Percentiles rank a stretch among this genome's conserved stretches.
Conservation (phyloP, 495 filamentous ascomycete species). For the Lasiosphaeria ovina region DNA sequence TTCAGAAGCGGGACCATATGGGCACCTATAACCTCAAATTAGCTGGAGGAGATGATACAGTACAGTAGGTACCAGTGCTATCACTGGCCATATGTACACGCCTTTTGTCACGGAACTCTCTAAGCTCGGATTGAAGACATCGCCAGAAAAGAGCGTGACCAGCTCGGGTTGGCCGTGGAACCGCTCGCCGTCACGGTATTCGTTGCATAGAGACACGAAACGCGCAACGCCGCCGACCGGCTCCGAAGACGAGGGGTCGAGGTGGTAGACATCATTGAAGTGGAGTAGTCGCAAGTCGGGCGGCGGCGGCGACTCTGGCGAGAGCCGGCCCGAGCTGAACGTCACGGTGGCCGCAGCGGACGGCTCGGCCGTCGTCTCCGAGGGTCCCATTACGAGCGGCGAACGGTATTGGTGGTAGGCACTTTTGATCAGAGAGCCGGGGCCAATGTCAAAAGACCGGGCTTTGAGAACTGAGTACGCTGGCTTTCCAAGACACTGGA, state of each 20-base stretch:
- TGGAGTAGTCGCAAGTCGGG: slow-evolving; percentile 80
- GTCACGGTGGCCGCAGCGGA: slow-evolving; percentile 37
- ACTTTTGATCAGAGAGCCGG: no score
- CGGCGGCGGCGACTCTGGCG: slow-evolving; percentile 23
- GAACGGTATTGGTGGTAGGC: background rate
- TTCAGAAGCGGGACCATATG: slow-evolving; percentile 93
- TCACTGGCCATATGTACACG: slow-evolving; percentile 7
- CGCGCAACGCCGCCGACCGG: slow-evolving; percentile 76
- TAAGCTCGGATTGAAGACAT: slow-evolving; percentile 86
- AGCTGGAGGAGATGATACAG: slow-evolving; percentile 24
- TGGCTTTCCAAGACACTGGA: no score
- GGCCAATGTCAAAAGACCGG: no score
- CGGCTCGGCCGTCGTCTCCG: background rate
- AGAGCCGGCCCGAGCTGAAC: slow-evolving; percentile 48
- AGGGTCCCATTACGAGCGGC: background rate
- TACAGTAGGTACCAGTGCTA: background rate
- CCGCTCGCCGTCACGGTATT: slow-evolving; percentile 61
- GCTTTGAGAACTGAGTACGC: no score
- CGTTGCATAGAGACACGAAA: slow-evolving; percentile 72
- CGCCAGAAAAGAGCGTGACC: slow-evolving; percentile 83
- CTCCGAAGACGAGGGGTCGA: slow-evolving; percentile 71
- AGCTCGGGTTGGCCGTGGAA: slow-evolving; percentile 62
- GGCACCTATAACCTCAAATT: slow-evolving; percentile 33
- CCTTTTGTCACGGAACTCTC: slow-evolving; percentile 87
- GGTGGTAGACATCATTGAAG: slow-evolving; percentile 91